Base-by-base conservation (phyloP, 257 asterid genomes). In the Lycium ferocissimum region DNA sequence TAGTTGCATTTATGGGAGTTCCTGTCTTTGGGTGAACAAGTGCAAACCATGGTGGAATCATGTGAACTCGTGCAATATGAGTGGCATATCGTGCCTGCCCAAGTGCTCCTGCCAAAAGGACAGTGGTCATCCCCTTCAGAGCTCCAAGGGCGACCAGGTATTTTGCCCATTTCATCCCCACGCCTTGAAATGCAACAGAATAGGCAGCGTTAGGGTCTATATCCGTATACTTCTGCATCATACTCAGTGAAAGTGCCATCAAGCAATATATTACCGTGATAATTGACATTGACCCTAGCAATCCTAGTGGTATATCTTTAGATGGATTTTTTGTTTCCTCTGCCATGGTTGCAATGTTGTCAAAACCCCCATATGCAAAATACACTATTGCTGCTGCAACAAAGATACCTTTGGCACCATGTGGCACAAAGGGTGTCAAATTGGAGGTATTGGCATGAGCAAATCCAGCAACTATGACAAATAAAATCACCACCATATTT, bases 1-100 rank as follows among this genome's bases (percentile, higher is more conserved):
- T 88, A 6, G 93, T 92, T 0, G 94, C 95, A 22, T 91, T 89
- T 69, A 91, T 89, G n/a, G 94, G 95, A n/a, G 94, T 92, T 38
- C 93, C 94, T 7, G 93, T 92, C 86, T 85, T 90, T 0, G 94
- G 95, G 85, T 92, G 94, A 69, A 92, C 93, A 9, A 89, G 94
- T 7, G 95, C 91, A 33, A 92, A 91, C 91, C 89, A 92, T 1
- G 94, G 95, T 1, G 95, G 95, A 22, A 92, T 92, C 93, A 91
- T 92, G 87, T 89, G 95, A 7, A 92, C 90, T 51, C 94, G 87
- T 9, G 95, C 94, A 0, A 91, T 91, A 58, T 92, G 95, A 53
- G 93, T 86, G 2, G 91, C 87, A 61, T 92, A 92, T 6, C 93
- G 94, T 9, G 93, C 95, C 85, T 92, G 95, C 17, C 91, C 90